These are phyloP conservation scores for Themeda triandra DNA, from an alignment of 176 grass and related monocot species.

Conservation along the genomic window DNA sequence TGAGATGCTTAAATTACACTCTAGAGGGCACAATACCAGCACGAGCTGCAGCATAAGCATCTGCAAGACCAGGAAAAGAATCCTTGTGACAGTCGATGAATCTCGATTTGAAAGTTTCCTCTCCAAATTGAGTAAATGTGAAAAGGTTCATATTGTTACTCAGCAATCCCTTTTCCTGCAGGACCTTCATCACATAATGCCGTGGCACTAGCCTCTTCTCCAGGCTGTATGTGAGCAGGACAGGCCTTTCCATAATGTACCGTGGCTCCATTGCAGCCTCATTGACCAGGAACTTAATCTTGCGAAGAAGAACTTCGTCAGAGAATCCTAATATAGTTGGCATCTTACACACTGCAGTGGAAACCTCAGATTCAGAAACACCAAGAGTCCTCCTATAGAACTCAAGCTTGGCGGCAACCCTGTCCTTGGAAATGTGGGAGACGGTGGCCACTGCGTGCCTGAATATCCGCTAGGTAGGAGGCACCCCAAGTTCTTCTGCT, in stretches of 20 bases:
- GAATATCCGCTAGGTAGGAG: slow-evolving; percentile 4
- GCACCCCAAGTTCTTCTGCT: slow-evolving; percentile 21
- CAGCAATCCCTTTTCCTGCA: too few species aligned
- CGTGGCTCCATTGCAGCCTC: background rate
- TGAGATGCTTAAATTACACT: too few species aligned
- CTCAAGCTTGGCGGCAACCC: background rate
- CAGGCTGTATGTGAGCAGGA: background rate
- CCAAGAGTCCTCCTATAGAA: background rate
- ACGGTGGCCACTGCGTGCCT: background rate
- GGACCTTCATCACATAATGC: too few species aligned
- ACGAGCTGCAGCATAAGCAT: too few species aligned
- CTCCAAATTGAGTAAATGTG: accelerated
- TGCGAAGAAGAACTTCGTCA: background rate
- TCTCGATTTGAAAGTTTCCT: too few species aligned
- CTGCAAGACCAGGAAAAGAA: too few species aligned
- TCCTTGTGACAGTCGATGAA: too few species aligned
- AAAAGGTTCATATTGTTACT: too few species aligned
- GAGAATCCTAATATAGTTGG: background rate
- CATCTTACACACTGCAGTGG: background rate
- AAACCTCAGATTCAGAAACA: background rate
- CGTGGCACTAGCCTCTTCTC: too few species aligned
- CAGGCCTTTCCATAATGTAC: background rate
- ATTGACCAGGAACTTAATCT: background rate
- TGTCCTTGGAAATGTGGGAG: accelerated
- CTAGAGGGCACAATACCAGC: too few species aligned